Percentiles rank a stretch among this genome's conserved stretches.
Evolutionary conservation across 257 asterid species (phyloP).

Genomic region (Haberlea rhodopensis): DNA sequence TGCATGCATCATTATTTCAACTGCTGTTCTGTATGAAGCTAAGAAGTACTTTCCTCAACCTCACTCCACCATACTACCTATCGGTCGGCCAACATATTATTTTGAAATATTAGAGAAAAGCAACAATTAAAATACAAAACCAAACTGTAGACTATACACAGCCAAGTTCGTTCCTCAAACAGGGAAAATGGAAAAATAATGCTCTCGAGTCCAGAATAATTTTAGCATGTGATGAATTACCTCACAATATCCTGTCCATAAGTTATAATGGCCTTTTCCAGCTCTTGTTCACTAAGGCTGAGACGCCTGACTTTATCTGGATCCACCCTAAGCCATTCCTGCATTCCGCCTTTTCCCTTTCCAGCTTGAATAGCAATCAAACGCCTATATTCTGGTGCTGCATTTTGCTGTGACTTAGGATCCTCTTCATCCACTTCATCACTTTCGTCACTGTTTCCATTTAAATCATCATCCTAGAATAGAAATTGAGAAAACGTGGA

Average conservation of each 20-base stretch:
- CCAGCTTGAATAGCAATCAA: slow-evolving; percentile 91
- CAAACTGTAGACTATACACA: slow-evolving; percentile 5
- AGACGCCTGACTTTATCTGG: slow-evolving; percentile 81
- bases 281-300: slow-evolving; percentile 90
- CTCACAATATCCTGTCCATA: slow-evolving; percentile 73
- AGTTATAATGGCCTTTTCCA: slow-evolving; percentile 66
- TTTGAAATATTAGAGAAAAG: slow-evolving; percentile 8
- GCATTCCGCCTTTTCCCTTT: slow-evolving; percentile 76
- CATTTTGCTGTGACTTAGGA: slow-evolving; percentile 34
- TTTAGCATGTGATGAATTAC: slow-evolving; percentile 34
- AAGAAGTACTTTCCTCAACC: background rate
- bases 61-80: too few species aligned
- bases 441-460: slow-evolving; percentile 42
- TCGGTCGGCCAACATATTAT: background rate
- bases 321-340: slow-evolving; percentile 63
- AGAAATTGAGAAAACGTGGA: slow-evolving; percentile 13
- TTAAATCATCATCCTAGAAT: slow-evolving; percentile 39
- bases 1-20: background rate
- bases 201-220: background rate
- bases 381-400: slow-evolving; percentile 55
- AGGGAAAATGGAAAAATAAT: slow-evolving; percentile 5
- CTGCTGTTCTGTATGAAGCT: background rate
- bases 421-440: slow-evolving; percentile 35
- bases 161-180: slow-evolving; percentile 1
- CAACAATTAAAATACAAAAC: background rate